phyloP scores from a whole-genome alignment of 192 early-diverging fungal species.

The Podila verticillata region DNA sequence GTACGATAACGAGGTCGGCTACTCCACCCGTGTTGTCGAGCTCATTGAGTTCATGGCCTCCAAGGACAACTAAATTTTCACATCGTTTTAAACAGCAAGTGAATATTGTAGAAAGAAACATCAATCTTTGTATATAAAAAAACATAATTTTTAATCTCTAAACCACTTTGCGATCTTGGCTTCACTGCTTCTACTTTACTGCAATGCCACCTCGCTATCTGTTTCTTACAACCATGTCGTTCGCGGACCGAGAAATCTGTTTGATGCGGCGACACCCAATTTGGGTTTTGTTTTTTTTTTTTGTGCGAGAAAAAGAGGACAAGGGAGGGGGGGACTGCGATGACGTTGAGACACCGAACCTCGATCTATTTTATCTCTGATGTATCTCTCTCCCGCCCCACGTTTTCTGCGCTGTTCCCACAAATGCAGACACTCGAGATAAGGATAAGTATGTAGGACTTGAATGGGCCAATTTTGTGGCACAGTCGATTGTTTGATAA shows the following conservation, averaged over 20 bases:
- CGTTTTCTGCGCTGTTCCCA: constrained; percentile 6
- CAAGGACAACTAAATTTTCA: constrained; percentile 47
- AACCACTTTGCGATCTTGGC: too few relatives aligned
- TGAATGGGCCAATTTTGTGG: too few relatives aligned
- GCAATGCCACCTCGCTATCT: too few relatives aligned
- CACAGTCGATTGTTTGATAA: too few relatives aligned
- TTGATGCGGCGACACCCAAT: too few relatives aligned
- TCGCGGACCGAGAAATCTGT: too few relatives aligned
- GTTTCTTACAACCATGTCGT: too few relatives aligned
- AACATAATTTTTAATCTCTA: constrained; percentile 5
- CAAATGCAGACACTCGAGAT: constrained; percentile 1
- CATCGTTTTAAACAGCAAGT: not conserved
- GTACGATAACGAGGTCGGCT: constrained; percentile 95
- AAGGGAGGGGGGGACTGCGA: not conserved
- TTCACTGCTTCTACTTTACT: too few relatives aligned
- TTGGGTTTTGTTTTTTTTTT: not conserved
- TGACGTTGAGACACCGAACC: not conserved
- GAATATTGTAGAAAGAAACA: not conserved
- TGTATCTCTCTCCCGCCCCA: not conserved
- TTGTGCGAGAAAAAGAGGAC: too few relatives aligned
- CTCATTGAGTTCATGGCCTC: constrained; percentile 81
- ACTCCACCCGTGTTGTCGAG: constrained; percentile 93
- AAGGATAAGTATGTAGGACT: too few relatives aligned
- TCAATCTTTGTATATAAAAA: constrained; percentile 14
- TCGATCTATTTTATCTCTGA: not conserved